Evolutionary conservation across 345 rosid species (phyloP).

Genomic region (Murraya paniculata): DNA sequence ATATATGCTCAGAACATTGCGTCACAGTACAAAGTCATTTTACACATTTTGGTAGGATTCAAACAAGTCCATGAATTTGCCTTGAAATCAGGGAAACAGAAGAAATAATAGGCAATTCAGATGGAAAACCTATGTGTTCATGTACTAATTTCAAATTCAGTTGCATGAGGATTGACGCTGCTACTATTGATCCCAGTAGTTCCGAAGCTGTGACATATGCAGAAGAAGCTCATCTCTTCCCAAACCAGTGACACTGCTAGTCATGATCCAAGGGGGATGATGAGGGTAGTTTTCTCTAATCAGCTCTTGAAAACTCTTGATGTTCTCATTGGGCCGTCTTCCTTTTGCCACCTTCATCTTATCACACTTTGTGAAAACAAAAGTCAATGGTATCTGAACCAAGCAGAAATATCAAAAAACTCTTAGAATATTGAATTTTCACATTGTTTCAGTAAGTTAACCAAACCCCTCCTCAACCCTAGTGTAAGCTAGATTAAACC

Average conservation of each 20-base stretch:
- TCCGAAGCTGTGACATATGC: conserved; percentile 77
- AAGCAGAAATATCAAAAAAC: not conserved
- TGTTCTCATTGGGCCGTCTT: conserved; percentile 79
- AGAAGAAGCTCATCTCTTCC: conserved; percentile 95
- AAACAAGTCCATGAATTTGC: not conserved
- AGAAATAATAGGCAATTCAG: not conserved
- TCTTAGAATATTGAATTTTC: not conserved
- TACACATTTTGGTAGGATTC: not conserved
- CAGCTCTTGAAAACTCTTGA: conserved; percentile 66
- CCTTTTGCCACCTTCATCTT: conserved; percentile 74
- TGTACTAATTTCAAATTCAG: not conserved
- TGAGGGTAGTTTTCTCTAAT: conserved; percentile 52
- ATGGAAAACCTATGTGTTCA: not conserved
- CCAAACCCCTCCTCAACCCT: no score
- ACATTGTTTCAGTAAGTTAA: not conserved
- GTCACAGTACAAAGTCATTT: not conserved
- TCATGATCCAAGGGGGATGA: conserved; percentile 93
- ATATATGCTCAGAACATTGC: not conserved
- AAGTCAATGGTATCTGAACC: conserved; percentile 78
- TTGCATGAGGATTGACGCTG: not conserved
- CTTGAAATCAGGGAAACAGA: not conserved
- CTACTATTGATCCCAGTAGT: conserved; percentile 47
- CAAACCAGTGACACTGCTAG: conserved; percentile 78
- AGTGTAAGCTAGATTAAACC: no score
- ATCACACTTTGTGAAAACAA: conserved; percentile 87